Evolutionary conservation across 805 yeast species (phyloP), one percentile per base, ranked within the genome.

Genomic region (Barnettozyma wickerhamii): DNA sequence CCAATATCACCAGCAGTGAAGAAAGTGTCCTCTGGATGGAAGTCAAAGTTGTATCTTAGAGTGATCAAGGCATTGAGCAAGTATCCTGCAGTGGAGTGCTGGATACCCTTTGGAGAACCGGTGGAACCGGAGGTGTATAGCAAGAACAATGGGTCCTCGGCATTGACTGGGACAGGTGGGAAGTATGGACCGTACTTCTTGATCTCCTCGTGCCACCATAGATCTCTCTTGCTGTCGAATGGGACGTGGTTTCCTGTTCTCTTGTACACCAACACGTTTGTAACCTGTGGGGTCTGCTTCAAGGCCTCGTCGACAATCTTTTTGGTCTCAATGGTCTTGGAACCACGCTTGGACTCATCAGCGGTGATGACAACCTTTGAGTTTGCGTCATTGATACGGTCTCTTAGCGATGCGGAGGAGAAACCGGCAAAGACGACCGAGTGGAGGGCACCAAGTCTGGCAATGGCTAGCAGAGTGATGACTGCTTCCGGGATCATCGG

Each of bases 1-100:
- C 95, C 95, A 40, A 85, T 83, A 65, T 85, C 95, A 59, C 93
- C 95, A 23, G 95, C 93, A 14, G 93, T 84, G 72, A 85, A 85
- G 42, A 85, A 70, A 12, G 78, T 69, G 59, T 85, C 95, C 43
- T 81, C 80, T 31, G 75, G 72, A 55, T 84, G 89, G 30, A 83
- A 71, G 62, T 85, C 95, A 62, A 85, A 85, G 33, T 78, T 75
- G 56, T 85, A 85, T 56, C 79, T 79, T 54, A 88, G 80, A 35
- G 91, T 77, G 57, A 84, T 50, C 42, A 81, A 69, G 15, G 93
- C 89, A 46, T 85, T 84, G 43, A 85, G 68, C 46, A 85, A 65
- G 60, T 79, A 85, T 41, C 95, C 95, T 31, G 82, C 93, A 43
- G 93, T 84, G 33, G 83, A 64, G 64, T 85, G 95, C 47, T 77